Evolutionary conservation across 2,329 filamentous ascomycete species (phyloP), one percentile per base, ranked within the genome.

Genomic region (Aschersonia sp.): DNA sequence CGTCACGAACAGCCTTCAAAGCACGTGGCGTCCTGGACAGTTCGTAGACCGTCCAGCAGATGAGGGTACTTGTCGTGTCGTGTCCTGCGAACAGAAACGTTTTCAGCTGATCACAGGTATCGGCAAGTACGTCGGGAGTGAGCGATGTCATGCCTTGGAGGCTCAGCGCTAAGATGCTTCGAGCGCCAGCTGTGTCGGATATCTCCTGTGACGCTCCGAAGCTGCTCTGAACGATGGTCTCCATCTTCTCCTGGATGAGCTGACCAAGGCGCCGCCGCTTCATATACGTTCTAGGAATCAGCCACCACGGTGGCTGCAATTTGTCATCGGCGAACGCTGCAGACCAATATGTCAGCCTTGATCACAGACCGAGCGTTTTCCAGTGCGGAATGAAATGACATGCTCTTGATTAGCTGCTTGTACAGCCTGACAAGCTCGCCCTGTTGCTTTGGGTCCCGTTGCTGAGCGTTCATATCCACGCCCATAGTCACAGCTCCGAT

Each of bases 51-150:
- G 57, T 53, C 62, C 63, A 68, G 10, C 61, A 56, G 1, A 68
- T 51, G 2, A 62, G 54, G 49, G 60, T 63, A 41, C 60, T 62
- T 2, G 66, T 67, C 5, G 67, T 68, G 50, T 69, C 66, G 46
- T 68, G 66, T 6, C 67, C 65, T 2, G 64, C 66, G 41, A 69
- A 64, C 6, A 68, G 53, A 50, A 69, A 68, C 0, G 63, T 60
- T 46, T 63, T 64, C 33, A 68, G 52, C 51, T 67, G 63, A 46
- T 66, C 63, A 42, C 57, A 58, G 2, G 61, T 63, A 41, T 57
- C 53, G n/a, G 56, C 42, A 10, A 67, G 31, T 7, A 63, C 47
- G 5, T 57, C 51, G 0, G 53, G 48, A n/a, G 57, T 59, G 35
- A 66, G 50, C 1, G 50, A 33, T 2, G 59, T 53, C 2, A 47